Conservation (phyloP, 2,329 filamentous ascomycete genomes). For the Bipolaris victoriae region DNA sequence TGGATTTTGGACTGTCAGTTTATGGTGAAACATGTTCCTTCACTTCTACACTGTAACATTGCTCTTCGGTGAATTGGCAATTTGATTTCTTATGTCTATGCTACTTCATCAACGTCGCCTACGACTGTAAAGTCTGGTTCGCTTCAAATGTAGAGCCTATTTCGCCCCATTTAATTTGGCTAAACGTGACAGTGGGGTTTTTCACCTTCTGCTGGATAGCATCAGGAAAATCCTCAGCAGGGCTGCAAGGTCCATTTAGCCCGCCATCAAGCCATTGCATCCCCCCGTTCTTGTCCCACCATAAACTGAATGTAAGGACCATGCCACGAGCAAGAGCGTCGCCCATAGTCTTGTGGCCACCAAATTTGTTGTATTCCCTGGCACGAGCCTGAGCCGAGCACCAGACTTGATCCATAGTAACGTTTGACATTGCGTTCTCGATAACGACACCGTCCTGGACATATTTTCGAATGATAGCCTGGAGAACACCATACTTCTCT, state of each 20-base stretch:
- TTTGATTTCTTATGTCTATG: no score
- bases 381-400: slow-evolving; percentile 36
- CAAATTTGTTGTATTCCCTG: slow-evolving; percentile 42
- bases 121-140: no score
- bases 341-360: slow-evolving; percentile 55
- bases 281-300: slow-evolving; percentile 60
- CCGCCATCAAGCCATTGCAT: slow-evolving; percentile 65
- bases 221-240: slow-evolving; percentile 59
- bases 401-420: slow-evolving; percentile 41
- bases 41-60: no score
- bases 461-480: slow-evolving; percentile 69
- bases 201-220: slow-evolving; percentile 57
- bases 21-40: no score
- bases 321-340: slow-evolving; percentile 57
- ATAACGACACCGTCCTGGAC: slow-evolving; percentile 67
- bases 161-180: slow-evolving; percentile 66
- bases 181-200: slow-evolving; percentile 60
- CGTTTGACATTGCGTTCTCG: slow-evolving; percentile 57
- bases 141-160: slow-evolving; percentile 60
- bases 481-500: slow-evolving; percentile 62
- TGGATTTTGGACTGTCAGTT: no score
- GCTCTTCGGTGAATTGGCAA: no score
- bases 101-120: no score
- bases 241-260: slow-evolving; percentile 60
- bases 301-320: slow-evolving; percentile 62